Base-by-base conservation (phyloP, 83 land plant species). In the Picea mariana region DNA sequence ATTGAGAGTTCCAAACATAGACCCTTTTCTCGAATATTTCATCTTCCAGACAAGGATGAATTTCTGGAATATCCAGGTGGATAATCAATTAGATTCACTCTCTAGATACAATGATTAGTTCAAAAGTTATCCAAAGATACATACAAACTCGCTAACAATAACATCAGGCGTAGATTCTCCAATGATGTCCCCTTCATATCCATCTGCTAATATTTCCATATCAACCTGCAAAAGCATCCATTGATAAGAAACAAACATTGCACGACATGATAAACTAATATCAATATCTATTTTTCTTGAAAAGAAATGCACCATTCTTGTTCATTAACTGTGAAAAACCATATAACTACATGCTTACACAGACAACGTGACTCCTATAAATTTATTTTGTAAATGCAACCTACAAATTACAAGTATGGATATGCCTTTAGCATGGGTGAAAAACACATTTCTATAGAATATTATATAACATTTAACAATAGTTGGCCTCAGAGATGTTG, bases 91-190 rank as follows among this genome's bases (percentile, higher is more conserved):
- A 2, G 12, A 26, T 20, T 38, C n/a, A 8, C 38, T 71, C 17
- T 71, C 75, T 18, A 34, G 75, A 71, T 75, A 75, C n/a, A 75
- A 75, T 20, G 21, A 75, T 52, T 76, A 55, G 21, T 18, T 24
- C 6, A 76, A 49, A 1, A 7, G 6, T 52, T 58, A 52, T 16
- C 8, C 11, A 26, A 26, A 26, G 65, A 60, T 24, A 87, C 98
- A 69, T 91, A 97, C 99, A 89, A 96, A 91, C 81, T 96, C 97
- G 84, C 81, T 92, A 55, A 98, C 83, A 18, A 98, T 79, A 63
- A 87, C 83, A 84, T 94, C 99, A 55, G 97, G 99, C 38, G 99
- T 96, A 24, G 85, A 86, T 84, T 98, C 99, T 60, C 99, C 99
- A 86, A 96, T 90, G 8, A 96, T 89, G 93, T 96, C 99, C 66